Conservation (phyloP, 805 yeast genomes). For the Myxozyma neotropica region DNA sequence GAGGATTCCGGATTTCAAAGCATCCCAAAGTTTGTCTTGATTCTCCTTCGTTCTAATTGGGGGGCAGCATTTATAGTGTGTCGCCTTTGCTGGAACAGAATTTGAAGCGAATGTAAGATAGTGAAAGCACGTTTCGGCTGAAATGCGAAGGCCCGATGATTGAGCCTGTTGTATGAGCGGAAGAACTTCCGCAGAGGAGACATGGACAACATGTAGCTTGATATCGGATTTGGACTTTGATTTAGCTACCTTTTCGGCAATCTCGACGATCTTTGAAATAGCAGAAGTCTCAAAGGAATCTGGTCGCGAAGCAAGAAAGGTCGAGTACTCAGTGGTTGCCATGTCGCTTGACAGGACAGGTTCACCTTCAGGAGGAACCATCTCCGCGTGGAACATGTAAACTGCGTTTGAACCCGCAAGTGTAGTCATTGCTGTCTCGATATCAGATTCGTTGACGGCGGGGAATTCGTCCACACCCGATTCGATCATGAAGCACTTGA, state of each 20-base stretch:
- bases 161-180: constrained; percentile 73
- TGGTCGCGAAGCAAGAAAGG: constrained; percentile 84
- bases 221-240: constrained; percentile 20
- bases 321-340: constrained; percentile 51
- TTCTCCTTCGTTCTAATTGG: constrained; percentile 82
- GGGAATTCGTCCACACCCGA: constrained; percentile 98
- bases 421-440: constrained; percentile 63
- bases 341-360: constrained; percentile 26
- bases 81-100: constrained; percentile 70
- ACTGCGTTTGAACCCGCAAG: constrained; percentile 68
- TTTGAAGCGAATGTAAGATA: constrained; percentile 80
- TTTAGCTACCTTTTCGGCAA: constrained; percentile 52
- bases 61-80: constrained; percentile 92
- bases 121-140: constrained; percentile 95
- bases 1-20: constrained; percentile 63
- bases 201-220: constrained; percentile 81
- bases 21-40: constrained; percentile 75
- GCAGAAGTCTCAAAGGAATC: constrained; percentile 87
- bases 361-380: constrained; percentile 55
- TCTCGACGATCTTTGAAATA: constrained; percentile 66
- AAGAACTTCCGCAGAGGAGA: constrained; percentile 82
- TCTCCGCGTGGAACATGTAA: constrained; percentile 92
- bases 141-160: constrained; percentile 46
- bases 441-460: constrained; percentile 65
- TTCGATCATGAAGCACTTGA: constrained; percentile 89